Evolutionary conservation across 2,329 filamentous ascomycete genomes (phyloP).

Genomic region (Parastagonospora nodorum): DNA sequence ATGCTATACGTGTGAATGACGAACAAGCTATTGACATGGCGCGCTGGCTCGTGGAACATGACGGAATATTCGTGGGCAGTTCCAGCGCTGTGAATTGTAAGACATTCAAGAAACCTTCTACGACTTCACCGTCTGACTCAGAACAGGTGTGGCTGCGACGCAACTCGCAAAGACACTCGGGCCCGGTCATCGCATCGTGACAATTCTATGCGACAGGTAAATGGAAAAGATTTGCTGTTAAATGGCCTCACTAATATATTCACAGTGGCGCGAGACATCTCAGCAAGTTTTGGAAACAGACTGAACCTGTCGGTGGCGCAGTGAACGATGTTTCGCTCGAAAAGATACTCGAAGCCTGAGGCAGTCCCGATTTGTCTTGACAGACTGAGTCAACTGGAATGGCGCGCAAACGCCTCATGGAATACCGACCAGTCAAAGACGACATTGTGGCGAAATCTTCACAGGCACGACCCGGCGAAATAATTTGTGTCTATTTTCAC

Average conservation of each 20-base stretch:
- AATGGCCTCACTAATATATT: conserved; percentile 11
- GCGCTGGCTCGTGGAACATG: conserved; percentile 92
- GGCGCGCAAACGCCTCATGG: not conserved
- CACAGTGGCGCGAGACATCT: conserved; percentile 71
- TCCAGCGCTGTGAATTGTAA: conserved; percentile 94
- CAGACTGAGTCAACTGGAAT: not conserved
- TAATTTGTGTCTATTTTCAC: too few species aligned
- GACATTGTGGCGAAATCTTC: not conserved
- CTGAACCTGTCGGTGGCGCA: conserved; percentile 65
- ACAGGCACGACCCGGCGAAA: not conserved
- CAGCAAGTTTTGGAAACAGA: conserved; percentile 82
- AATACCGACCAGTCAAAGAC: not conserved
- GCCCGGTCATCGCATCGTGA: conserved; percentile 69
- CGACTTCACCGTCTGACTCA: conserved; percentile 16
- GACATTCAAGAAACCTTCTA: conserved; percentile 30
- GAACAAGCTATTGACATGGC: conserved; percentile 91
- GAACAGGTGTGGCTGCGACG: conserved; percentile 68
- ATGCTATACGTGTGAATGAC: conserved; percentile 87
- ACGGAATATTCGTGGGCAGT: conserved; percentile 92
- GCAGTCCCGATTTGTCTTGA: not conserved
- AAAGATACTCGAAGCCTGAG: conserved; percentile 55
- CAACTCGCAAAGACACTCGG: conserved; percentile 69
- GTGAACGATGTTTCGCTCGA: conserved; percentile 59
- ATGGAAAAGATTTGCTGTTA: not conserved
- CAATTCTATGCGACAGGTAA: conserved; percentile 73